Percentiles rank a stretch among this genome's conserved stretches.
Evolutionary conservation across 306 rosid genomes (phyloP).

Genomic region (Trifolium fragiferum): DNA sequence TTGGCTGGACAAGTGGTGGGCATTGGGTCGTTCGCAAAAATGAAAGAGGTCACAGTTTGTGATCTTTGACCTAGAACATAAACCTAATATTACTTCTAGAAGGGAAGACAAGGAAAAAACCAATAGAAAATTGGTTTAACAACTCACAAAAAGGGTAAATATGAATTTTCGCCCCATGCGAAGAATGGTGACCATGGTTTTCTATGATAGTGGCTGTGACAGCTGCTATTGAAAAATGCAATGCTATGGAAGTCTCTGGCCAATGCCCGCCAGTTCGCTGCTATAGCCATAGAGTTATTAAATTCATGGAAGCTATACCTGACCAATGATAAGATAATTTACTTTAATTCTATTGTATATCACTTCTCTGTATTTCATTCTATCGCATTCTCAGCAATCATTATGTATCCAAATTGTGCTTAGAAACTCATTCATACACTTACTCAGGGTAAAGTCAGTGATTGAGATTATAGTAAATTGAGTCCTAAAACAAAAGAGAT

Average conservation of each 20-base stretch:
- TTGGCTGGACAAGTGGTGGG: background rate
- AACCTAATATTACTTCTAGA: slow-evolving; percentile 5
- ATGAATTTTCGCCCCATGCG: background rate
- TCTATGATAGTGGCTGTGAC: background rate
- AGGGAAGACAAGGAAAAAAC: background rate
- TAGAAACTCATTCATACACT: slow-evolving; percentile 7
- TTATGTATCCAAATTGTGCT: background rate
- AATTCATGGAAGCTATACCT: background rate
- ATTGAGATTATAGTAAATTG: background rate
- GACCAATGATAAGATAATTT: background rate
- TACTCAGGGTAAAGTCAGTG: too few relatives aligned
- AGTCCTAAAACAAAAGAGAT: background rate
- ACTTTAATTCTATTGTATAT: background rate
- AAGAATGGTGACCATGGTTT: background rate
- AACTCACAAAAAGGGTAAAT: background rate
- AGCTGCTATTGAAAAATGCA: background rate
- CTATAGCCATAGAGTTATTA: background rate
- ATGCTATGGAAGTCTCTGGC: background rate
- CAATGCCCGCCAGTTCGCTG: background rate
- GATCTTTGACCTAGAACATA: background rate
- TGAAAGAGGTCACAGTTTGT: background rate
- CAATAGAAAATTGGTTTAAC: background rate
- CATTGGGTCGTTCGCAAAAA: background rate
- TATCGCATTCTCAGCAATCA: background rate
- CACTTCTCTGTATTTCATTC: background rate